phyloP scores from a whole-genome alignment of 208 protist species.

The Crithidia acanthocephali region DNA sequence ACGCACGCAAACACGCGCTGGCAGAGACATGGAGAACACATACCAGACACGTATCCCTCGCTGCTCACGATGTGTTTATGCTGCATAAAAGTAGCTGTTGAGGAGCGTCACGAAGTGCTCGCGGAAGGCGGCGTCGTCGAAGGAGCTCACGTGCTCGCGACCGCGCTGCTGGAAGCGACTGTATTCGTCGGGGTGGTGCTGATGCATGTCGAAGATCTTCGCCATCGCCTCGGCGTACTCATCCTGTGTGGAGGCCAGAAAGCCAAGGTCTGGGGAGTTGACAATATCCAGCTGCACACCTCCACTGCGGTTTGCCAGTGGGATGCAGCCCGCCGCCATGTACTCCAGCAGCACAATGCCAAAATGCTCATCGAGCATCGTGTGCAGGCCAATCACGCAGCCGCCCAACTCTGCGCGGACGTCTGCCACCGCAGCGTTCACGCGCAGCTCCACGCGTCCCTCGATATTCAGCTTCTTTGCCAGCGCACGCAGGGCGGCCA shows the following conservation, averaged over 20 bases:
- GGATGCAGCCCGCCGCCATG: conserved; percentile 93
- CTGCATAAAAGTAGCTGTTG: conserved; percentile 23
- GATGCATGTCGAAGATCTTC: conserved; percentile 45
- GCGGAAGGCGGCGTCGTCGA: conserved; percentile 41
- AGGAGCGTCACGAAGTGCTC: conserved; percentile 33
- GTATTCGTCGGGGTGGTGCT: conserved; percentile 34
- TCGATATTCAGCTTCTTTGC: conserved; percentile 60
- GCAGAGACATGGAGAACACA: neutral
- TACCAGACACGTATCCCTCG: neutral
- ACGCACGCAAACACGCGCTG: neutral
- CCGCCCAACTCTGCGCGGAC: conserved; percentile 48
- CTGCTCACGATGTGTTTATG: too few species aligned
- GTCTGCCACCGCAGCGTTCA: conserved; percentile 65
- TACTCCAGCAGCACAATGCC: conserved; percentile 99
- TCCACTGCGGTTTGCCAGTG: conserved; percentile 94
- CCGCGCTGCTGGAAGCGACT: conserved; percentile 41
- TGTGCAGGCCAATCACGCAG: conserved; percentile 95
- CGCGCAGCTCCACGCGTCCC: conserved; percentile 56
- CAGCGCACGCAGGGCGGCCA: conserved; percentile 49
- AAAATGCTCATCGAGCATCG: conserved; percentile 99
- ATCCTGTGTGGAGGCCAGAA: conserved; percentile 82
- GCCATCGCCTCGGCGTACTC: conserved; percentile 89
- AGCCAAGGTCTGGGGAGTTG: conserved; percentile 53
- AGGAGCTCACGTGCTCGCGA: conserved; percentile 35
- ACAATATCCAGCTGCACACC: conserved; percentile 97